Percentiles rank a stretch among this genome's conserved stretches.
These are phyloP conservation scores for Gloeostereum incarnatum DNA, from an alignment of 768 basidiomycete genomes.

Conservation along the genomic window DNA sequence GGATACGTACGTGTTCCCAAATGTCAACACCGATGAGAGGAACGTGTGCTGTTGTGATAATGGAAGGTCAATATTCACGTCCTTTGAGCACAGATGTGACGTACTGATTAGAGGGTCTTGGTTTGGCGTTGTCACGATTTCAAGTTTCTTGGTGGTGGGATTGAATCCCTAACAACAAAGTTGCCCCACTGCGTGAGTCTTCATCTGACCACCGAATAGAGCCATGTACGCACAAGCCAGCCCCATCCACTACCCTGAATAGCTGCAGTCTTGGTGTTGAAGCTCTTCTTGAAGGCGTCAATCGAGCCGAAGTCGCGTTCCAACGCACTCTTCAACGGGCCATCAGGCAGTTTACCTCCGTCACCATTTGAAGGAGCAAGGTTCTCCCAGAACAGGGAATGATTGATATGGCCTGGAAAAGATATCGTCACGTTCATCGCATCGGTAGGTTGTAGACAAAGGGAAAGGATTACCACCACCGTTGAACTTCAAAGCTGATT, in stretches of 20 bases:
- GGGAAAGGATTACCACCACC: slow-evolving; percentile 61
- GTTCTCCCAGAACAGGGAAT: slow-evolving; percentile 97
- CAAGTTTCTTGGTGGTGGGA: slow-evolving; percentile 57
- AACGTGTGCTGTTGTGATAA: slow-evolving; percentile 47
- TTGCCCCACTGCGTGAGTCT: background rate
- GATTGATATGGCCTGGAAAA: slow-evolving; percentile 78
- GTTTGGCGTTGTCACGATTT: slow-evolving; percentile 89
- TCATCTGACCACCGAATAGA: background rate
- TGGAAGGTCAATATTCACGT: background rate
- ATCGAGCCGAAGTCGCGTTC: slow-evolving; percentile 80
- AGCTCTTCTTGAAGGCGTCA: slow-evolving; percentile 75
- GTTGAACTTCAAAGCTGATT: slow-evolving; percentile 93
- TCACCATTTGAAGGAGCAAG: slow-evolving; percentile 62
- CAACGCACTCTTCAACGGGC: slow-evolving; percentile 68
- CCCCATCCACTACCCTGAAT: slow-evolving; percentile 99
- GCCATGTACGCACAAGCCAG: slow-evolving; percentile 62
- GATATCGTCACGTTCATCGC: background rate
- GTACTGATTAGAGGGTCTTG: slow-evolving; percentile 76
- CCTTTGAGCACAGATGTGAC: slow-evolving; percentile 6
- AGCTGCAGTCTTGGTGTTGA: slow-evolving; percentile 83
- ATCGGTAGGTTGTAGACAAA: background rate
- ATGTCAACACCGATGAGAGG: slow-evolving; percentile 96
- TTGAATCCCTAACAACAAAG: slow-evolving; percentile 53
- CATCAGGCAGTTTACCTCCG: slow-evolving; percentile 57
- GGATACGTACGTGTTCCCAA: slow-evolving; percentile 77